A percentile compares a stretch with the other conserved stretches of the same genome.
Conservation (phyloP, 1,284 basidiomycete species). For the Microstroma glucosiphilum region DNA sequence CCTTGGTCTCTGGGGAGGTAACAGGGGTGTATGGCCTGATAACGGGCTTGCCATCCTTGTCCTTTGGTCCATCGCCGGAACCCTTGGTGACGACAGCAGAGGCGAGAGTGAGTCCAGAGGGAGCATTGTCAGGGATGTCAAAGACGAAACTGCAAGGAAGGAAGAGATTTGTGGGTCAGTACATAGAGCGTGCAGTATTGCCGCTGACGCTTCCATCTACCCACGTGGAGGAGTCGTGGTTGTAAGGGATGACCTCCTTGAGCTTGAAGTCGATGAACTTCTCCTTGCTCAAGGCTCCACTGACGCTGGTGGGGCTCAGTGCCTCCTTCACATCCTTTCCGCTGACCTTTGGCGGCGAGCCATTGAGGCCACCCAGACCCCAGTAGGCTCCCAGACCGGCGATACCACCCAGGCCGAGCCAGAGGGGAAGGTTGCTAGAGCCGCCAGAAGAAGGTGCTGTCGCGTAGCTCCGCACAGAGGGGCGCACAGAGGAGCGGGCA, state of each 20-base stretch:
- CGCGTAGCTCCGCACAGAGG: not conserved
- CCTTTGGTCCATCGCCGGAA: conserved; percentile 53
- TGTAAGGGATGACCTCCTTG: conserved; percentile 78
- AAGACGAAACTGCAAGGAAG: conserved; percentile 61
- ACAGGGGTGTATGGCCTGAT: conserved; percentile 59
- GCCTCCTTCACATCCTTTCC: not conserved
- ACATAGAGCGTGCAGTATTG: not conserved
- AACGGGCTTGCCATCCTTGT: conserved; percentile 80
- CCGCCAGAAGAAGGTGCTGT: not conserved
- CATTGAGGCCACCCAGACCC: conserved; percentile 38
- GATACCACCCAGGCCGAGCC: conserved; percentile 42
- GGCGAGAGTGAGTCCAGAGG: conserved; percentile 67
- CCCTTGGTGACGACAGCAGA: conserved; percentile 58
- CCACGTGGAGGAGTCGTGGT: conserved; percentile 73
- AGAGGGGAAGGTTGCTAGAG: conserved; percentile 33
- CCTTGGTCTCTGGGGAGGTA: conserved; percentile 34
- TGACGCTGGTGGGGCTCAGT: conserved; percentile 11
- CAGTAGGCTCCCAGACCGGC: conserved; percentile 47
- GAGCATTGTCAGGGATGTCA: conserved; percentile 72
- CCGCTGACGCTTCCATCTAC: not conserved
- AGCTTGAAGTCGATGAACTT: conserved; percentile 74
- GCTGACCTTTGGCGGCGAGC: conserved; percentile 12
- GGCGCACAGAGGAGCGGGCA: not conserved
- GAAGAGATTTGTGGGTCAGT: not conserved
- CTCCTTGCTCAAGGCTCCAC: conserved; percentile 53